Conservation (phyloP, 805 yeast genomes). For the Candida adriatica region DNA sequence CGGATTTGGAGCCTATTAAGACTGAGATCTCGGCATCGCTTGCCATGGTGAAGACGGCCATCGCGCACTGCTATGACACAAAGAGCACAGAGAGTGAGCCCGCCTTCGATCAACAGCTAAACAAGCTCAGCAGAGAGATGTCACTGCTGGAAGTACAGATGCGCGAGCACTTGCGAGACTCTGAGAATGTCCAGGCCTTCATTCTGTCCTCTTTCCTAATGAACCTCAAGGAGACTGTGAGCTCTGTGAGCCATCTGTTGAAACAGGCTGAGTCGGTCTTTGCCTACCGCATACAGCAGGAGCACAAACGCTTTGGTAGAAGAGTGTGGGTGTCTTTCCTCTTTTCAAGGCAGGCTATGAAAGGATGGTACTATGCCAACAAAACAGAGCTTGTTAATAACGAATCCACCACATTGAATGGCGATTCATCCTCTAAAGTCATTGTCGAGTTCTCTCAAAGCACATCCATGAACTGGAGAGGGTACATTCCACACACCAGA, state of each 20-base stretch:
- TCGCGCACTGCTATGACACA: conserved; percentile 37
- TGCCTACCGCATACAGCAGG: conserved; percentile 25
- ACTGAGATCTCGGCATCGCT: conserved; percentile 30
- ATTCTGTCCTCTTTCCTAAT: conserved; percentile 41
- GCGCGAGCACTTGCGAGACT: conserved; percentile 29
- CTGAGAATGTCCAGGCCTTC: conserved; percentile 45
- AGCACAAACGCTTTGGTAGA: conserved; percentile 31
- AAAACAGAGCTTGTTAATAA: conserved; percentile 8
- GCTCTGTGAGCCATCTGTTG: conserved; percentile 26
- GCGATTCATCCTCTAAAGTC: conserved; percentile 14
- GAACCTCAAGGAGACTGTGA: conserved; percentile 36
- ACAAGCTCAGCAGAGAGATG: conserved; percentile 25
- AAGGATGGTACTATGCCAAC: conserved; percentile 30
- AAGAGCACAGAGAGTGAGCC: conserved; percentile 17
- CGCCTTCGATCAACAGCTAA: conserved; percentile 22
- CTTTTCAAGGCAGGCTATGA: conserved; percentile 27
- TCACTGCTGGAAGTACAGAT: conserved; percentile 28
- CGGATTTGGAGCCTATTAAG: conserved; percentile 24
- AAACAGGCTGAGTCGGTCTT: conserved; percentile 26
- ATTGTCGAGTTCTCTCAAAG: conserved; percentile 3
- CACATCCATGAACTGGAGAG: not conserved
- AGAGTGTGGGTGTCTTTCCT: conserved; percentile 38
- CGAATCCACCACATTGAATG: conserved; percentile 31
- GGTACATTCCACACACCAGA: conserved; percentile 28
- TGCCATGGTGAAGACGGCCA: conserved; percentile 25